A percentile compares a stretch with the other conserved stretches of the same genome.
Evolutionary conservation across 257 asterid species (phyloP).

Genomic region (Solanum arcanum): DNA sequence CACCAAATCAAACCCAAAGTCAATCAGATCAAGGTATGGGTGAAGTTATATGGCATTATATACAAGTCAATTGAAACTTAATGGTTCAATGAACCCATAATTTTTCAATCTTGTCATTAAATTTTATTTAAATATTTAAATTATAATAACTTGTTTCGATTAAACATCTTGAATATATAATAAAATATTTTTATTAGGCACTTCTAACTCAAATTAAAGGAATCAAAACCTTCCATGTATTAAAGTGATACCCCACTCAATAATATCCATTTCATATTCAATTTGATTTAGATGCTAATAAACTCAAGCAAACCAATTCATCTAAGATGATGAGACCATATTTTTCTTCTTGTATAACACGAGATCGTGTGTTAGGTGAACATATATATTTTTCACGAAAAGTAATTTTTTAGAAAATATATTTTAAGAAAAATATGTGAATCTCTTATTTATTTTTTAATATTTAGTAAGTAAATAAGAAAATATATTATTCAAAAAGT

Average conservation of each 20-base stretch:
- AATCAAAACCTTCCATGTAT: background rate
- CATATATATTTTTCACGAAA: too few relatives aligned
- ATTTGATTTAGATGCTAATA: background rate
- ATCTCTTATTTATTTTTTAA: background rate
- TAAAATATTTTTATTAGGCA: background rate
- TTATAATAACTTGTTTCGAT: background rate
- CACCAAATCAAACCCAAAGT: background rate
- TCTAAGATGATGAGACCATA: background rate
- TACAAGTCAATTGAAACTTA: background rate
- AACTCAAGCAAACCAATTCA: background rate
- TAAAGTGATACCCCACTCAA: background rate
- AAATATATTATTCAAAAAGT: too few relatives aligned
- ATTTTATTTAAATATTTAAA: background rate
- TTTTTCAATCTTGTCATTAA: background rate
- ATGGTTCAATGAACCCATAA: background rate
- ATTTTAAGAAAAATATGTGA: too few relatives aligned
- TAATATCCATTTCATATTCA: background rate
- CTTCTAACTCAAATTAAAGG: fast-evolving
- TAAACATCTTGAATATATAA: background rate
- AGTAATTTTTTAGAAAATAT: too few relatives aligned
- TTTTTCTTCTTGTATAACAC: background rate
- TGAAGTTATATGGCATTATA: background rate
- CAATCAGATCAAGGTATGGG: background rate
- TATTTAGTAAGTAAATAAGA: too few relatives aligned
- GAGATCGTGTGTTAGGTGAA: background rate